Base-by-base conservation (phyloP, 805 yeast species). In the Wickerhamomyces bisporus region DNA sequence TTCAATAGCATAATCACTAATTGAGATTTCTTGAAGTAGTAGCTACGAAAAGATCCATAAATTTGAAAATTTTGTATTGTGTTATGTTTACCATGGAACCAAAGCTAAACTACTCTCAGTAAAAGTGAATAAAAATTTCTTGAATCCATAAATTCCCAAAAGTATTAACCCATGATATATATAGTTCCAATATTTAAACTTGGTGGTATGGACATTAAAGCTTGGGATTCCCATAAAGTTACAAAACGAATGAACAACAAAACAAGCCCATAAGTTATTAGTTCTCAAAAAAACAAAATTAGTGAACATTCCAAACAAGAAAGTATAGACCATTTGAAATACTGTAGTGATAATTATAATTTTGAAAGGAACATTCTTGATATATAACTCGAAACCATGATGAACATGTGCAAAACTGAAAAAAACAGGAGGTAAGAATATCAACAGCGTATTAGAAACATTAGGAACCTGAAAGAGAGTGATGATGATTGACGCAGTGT, bases 341-440 rank as follows among this genome's bases (percentile, higher is more conserved):
- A 55, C 15, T 2, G 72, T 62, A 6, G 60, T 52, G 5, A 66
- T 26, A 1, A 69, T 23, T 1, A 78, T 65, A 14, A 59, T 49
- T 0, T 43, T 26, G 3, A 63, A 14, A 3, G 64, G 54, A 6
- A 50, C 30, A 2, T 56, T 45, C 9, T 50, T 58, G 2, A 51
- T 44, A 44, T 65, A 65, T 31, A 71, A 46, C 38, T 75, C 79
- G 44, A 65, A 65, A 3, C 75, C 87, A 55, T 86, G 95, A 53
- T 86, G 91, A 17, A 82, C 35, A 58, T 86, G 96, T 1, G 94
- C 93, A 19, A 81, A 49, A 1, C 89, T 88, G 62, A 86, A 86
- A 39, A 77, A 66, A 7, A 77, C 49, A 1, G 95, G 93, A 1
- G 85, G 70, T 21, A 60, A 52, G 14, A 50, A 46, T 1, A 73